A percentile compares a stretch with the other conserved stretches of the same genome.
Evolutionary conservation across 768 basidiomycete genomes (phyloP).

Genomic region (Sarcodon sp.): DNA sequence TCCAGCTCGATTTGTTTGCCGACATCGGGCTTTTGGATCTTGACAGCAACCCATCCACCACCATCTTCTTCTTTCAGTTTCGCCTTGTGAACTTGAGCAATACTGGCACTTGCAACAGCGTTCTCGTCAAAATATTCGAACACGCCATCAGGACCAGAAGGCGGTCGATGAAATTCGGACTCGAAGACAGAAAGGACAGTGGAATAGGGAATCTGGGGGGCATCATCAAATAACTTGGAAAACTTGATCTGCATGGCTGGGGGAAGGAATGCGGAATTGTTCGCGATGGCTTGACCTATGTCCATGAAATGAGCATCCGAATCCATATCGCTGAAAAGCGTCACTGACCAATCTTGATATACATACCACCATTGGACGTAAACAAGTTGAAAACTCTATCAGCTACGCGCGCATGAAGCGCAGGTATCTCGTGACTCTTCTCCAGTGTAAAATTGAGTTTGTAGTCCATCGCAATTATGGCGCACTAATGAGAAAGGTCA

Average conservation of each 20-base stretch:
- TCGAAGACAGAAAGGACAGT: conserved; percentile 55
- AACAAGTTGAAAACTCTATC: conserved; percentile 64
- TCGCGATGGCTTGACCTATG: conserved; percentile 63
- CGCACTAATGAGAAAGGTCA: conserved; percentile 29
- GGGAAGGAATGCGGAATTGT: conserved; percentile 79
- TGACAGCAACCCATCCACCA: conserved; percentile 72
- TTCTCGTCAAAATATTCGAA: conserved; percentile 70
- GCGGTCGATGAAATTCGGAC: conserved; percentile 55
- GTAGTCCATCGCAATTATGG: conserved; percentile 66
- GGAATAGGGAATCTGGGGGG: conserved; percentile 71
- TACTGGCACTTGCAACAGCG: conserved; percentile 78
- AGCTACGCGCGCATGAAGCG: conserved; percentile 78
- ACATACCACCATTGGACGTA: conserved; percentile 73
- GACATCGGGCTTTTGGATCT: conserved; percentile 86
- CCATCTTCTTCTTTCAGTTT: conserved; percentile 25
- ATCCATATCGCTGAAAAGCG: neutral
- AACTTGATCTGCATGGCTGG: conserved; percentile 76
- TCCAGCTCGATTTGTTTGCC: conserved; percentile 82
- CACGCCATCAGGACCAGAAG: conserved; percentile 54
- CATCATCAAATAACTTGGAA: conserved; percentile 74
- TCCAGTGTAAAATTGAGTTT: conserved; percentile 77
- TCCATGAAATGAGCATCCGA: neutral
- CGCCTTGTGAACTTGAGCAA: conserved; percentile 88
- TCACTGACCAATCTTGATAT: conserved; percentile 64
- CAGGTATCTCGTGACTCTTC: conserved; percentile 60